phyloP scores from a whole-genome alignment of 2,329 filamentous ascomycete genomes.

The Onygena corvina region DNA sequence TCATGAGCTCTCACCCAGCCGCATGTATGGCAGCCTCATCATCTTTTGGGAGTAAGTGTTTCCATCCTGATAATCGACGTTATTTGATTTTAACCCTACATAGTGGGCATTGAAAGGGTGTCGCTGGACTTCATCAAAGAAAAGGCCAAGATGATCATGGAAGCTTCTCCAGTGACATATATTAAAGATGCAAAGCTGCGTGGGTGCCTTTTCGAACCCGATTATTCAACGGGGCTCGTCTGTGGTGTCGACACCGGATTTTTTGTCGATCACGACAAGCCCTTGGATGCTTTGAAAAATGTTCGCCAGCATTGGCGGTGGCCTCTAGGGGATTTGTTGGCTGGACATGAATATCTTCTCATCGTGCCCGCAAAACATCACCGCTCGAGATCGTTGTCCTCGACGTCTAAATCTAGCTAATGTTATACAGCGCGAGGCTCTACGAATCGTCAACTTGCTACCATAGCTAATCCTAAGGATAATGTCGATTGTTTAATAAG shows the following conservation, averaged over 20 bases:
- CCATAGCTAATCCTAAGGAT: too few relatives aligned
- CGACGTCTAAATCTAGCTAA: too few relatives aligned
- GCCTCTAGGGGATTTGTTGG: constrained; percentile 26
- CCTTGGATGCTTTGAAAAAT: constrained; percentile 22
- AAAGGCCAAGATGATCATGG: constrained; percentile 25
- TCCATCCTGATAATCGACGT: background rate
- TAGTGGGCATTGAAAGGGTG: constrained; percentile 21
- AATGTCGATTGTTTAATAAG: too few relatives aligned
- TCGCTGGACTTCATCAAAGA: constrained; percentile 21
- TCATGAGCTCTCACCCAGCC: constrained; percentile 15
- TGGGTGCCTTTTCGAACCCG: constrained; percentile 25
- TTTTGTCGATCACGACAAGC: constrained; percentile 31
- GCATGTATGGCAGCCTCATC: constrained; percentile 19
- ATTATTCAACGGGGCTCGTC: constrained; percentile 23
- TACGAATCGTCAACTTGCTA: too few relatives aligned
- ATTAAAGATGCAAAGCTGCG: constrained; percentile 29
- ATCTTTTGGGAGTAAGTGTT: constrained; percentile 15
- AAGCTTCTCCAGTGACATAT: constrained; percentile 30
- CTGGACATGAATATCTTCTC: constrained; percentile 25
- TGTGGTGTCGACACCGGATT: constrained; percentile 28
- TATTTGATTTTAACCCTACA: constrained; percentile 15
- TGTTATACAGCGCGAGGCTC: too few relatives aligned
- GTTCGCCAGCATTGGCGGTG: constrained; percentile 21
- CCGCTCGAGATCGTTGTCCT: constrained; percentile 10
- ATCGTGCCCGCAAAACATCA: constrained; percentile 15